Evolutionary conservation across 371 early-diverging fungal species (phyloP), one percentile per base, ranked within the genome.

Genomic region (Blakeslea trispora): DNA sequence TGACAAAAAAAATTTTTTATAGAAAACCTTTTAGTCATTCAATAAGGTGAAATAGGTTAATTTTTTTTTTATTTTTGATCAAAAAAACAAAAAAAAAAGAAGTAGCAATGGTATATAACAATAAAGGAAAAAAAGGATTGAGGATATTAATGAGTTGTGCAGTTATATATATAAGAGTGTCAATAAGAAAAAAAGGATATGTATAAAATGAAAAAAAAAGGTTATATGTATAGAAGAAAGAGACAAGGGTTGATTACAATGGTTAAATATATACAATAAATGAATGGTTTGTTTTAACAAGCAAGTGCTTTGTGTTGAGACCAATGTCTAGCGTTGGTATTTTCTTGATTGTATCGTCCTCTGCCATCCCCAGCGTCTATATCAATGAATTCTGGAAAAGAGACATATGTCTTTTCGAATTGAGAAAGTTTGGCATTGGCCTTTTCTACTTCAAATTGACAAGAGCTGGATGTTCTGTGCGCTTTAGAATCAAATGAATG

Each of bases 331-430:
- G 9, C 14, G 11, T 37, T 11, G 11, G 14, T 11, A 6, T 37
- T 10, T 37, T 14, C 37, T 13, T 37, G 9, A 11, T 37, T 14
- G 11, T 37, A 37, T 14, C 3, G 37, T 37, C 13, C 11, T 37
- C 37, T 37, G 14, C 37, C 37, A 37, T 22, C 17, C 40, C 28
- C 35, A 39, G 35, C n/a, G 19, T 24, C 31, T 1, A 22, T 52
- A 32, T 52, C 52, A 40, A 45, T 41, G 46, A 57, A 54, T n/a
- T 57, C 63, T 10, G 63, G 58, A 41, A 63, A 63, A 3, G 63
- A 63, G 3, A 63, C 42, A 34, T 63, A 63, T 23, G 55, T 63
- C 45, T 63, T 63, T 32, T 63, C 58, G 40, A 63, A 63, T 21
- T 40, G 32, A 15, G 58, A 48, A 23, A 63, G 11, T 18, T 49